Percentiles rank a stretch among this genome's conserved stretches.
Conservation (phyloP, 2,329 filamentous ascomycete genomes). For the Pestalotiopsis fici region DNA sequence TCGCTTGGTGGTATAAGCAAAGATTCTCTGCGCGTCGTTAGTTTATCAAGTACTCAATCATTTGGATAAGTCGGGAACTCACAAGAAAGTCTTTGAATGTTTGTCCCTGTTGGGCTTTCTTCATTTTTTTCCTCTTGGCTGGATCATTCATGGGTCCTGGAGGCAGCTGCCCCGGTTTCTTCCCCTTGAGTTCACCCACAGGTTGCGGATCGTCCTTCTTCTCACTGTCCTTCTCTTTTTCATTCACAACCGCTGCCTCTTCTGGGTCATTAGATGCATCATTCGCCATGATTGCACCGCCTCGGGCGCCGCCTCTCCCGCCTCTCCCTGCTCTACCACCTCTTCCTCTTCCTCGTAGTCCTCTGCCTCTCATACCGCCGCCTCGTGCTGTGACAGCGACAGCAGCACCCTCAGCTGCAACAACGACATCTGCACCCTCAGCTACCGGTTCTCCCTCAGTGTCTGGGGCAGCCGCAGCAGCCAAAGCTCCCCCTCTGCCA, state of each 20-base stretch:
- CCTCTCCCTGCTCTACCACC: not conserved
- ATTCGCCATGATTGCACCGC: not conserved
- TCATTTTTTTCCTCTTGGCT: constrained; percentile 5
- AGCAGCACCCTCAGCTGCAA: not conserved
- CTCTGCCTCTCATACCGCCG: not conserved
- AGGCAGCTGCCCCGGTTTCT: not conserved
- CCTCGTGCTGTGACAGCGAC: not conserved
- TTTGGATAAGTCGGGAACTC: constrained; percentile 5
- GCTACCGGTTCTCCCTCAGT: not conserved
- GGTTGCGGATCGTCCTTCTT: not conserved
- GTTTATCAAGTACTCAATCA: not conserved
- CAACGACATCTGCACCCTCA: not conserved
- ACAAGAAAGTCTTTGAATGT: constrained; percentile 23
- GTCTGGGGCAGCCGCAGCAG: not conserved
- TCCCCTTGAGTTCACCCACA: not conserved
- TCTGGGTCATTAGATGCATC: not conserved
- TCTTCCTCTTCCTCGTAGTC: not conserved
- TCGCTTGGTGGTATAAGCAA: constrained; percentile 26
- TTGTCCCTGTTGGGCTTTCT: constrained; percentile 18
- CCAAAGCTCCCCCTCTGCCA: not conserved
- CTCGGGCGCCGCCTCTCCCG: not conserved
- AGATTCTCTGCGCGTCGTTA: constrained; percentile 17
- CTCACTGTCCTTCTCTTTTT: not conserved
- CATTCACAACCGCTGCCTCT: not conserved
- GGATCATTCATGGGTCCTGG: constrained; percentile 13